Conservation (phyloP, 23 red algal genomes). For the Pyropia yezoensis region DNA sequence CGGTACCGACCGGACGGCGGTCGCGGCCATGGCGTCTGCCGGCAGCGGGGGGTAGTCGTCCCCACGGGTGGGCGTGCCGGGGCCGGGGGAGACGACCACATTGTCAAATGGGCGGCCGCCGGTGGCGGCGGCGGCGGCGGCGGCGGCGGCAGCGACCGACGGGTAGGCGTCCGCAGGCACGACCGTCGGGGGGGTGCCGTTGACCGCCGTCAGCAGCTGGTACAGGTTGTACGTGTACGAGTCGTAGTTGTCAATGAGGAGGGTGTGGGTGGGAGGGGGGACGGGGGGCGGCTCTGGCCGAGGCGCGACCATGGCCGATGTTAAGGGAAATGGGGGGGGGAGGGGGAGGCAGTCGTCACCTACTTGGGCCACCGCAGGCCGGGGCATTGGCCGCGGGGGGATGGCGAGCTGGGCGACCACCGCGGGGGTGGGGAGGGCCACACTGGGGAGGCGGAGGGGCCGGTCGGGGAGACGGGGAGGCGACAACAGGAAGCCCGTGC, state of each 20-base stretch:
- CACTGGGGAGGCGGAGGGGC: too few species aligned
- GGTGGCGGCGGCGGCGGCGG: background rate
- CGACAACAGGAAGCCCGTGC: too few species aligned
- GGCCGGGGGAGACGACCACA: conserved; percentile 92
- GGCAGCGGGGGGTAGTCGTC: conserved; percentile 50
- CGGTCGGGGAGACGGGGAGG: too few species aligned
- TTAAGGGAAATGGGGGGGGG: background rate
- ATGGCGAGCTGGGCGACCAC: too few species aligned
- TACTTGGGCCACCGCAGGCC: too few species aligned
- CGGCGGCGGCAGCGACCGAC: conserved; percentile 5
- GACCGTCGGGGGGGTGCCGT: conserved; percentile 27
- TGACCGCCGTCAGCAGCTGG: conserved; percentile 51
- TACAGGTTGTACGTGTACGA: conserved; percentile 96
- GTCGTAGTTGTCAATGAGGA: conserved; percentile 91
- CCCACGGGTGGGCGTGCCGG: conserved; percentile 57
- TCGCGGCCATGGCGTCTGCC: conserved; percentile 17
- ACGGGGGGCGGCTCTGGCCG: background rate
- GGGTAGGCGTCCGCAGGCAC: conserved; percentile 44
- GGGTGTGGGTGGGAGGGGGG: background rate
- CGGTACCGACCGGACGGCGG: background rate
- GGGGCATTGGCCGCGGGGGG: too few species aligned
- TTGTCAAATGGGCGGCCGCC: conserved; percentile 39
- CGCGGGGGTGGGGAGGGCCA: too few species aligned
- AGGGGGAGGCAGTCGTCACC: too few species aligned
- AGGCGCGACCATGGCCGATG: conserved; percentile 1